phyloP scores from a whole-genome alignment of 768 basidiomycete species.

The Leucogyrophana mollusca region DNA sequence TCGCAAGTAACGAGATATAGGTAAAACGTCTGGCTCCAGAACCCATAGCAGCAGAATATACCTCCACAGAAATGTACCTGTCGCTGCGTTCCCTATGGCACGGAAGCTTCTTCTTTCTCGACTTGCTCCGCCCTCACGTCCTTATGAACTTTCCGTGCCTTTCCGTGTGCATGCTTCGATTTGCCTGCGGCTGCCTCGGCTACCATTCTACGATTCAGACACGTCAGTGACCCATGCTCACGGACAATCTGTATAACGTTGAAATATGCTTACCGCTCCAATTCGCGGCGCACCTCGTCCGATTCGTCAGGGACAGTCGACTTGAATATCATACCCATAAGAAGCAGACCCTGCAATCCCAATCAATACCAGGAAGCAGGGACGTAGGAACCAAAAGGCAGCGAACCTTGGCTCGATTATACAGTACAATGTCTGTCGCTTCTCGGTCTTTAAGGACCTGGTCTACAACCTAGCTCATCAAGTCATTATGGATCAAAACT shows the following conservation, averaged over 20 bases:
- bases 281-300: slow-evolving; percentile 90
- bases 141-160: slow-evolving; percentile 30
- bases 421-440: slow-evolving; percentile 64
- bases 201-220: slow-evolving; percentile 58
- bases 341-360: slow-evolving; percentile 66
- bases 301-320: slow-evolving; percentile 81
- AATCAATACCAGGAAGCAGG: slow-evolving; percentile 1
- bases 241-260: neutral
- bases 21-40: no score
- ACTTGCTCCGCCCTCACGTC: slow-evolving; percentile 27
- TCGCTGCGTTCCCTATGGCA: slow-evolving; percentile 2
- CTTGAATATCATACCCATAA: slow-evolving; percentile 91
- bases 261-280: slow-evolving; percentile 70
- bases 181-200: slow-evolving; percentile 82
- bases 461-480: slow-evolving; percentile 61
- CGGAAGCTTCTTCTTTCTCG: slow-evolving; percentile 13
- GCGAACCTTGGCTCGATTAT: slow-evolving; percentile 81
- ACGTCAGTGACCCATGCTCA: neutral
- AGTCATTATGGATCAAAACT: slow-evolving; percentile 6
- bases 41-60: no score
- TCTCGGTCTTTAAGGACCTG: slow-evolving; percentile 81
- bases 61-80: no score
- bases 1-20: no score
- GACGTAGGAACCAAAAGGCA: slow-evolving; percentile 6
- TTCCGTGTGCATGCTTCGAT: slow-evolving; percentile 48